Evolutionary conservation across 2,329 filamentous ascomycete genomes (phyloP).

Genomic region (Exserohilum turcica): DNA sequence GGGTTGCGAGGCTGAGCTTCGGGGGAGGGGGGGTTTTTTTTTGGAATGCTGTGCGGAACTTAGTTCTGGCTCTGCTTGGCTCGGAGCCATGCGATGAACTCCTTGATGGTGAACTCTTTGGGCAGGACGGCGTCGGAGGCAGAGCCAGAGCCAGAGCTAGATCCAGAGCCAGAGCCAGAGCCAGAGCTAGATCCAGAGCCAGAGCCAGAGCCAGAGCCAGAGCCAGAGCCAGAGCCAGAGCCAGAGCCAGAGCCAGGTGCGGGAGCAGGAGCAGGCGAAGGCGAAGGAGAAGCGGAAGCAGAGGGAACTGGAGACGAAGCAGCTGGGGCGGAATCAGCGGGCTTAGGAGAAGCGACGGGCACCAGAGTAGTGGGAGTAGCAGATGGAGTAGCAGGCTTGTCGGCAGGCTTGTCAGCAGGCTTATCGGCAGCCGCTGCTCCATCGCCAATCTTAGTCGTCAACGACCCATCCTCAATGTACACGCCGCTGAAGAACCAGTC

Average conservation of each 20-base stretch:
- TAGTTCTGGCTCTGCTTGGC: constrained; percentile 17
- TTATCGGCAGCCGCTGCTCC: constrained; percentile 20
- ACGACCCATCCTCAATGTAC: constrained; percentile 67
- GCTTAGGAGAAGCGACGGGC: not conserved
- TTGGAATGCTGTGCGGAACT: not conserved
- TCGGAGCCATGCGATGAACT: constrained; percentile 37
- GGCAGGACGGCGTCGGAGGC: constrained; percentile 25
- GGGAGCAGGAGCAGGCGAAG: constrained; percentile 10
- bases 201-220: constrained; percentile 19
- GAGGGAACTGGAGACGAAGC: constrained; percentile 10
- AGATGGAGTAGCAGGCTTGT: constrained; percentile 10
- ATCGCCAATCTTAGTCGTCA: constrained; percentile 37
- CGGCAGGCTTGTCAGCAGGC: constrained; percentile 9
- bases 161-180: constrained; percentile 22
- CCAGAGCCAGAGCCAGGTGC: constrained; percentile 18
- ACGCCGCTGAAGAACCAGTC: constrained; percentile 76
- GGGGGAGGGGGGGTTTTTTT: too few relatives aligned
- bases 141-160: constrained; percentile 19
- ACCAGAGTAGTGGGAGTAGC: constrained; percentile 1
- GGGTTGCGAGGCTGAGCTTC: too few relatives aligned
- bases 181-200: constrained; percentile 22
- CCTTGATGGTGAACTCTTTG: constrained; percentile 32
- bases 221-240: constrained; percentile 17
- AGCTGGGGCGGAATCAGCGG: not conserved
- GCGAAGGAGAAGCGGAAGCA: constrained; percentile 13